A percentile compares a stretch with the other conserved stretches of the same genome.
phyloP scores from a whole-genome alignment of 148 eudicot genomes.

The Camellia sinensis region DNA sequence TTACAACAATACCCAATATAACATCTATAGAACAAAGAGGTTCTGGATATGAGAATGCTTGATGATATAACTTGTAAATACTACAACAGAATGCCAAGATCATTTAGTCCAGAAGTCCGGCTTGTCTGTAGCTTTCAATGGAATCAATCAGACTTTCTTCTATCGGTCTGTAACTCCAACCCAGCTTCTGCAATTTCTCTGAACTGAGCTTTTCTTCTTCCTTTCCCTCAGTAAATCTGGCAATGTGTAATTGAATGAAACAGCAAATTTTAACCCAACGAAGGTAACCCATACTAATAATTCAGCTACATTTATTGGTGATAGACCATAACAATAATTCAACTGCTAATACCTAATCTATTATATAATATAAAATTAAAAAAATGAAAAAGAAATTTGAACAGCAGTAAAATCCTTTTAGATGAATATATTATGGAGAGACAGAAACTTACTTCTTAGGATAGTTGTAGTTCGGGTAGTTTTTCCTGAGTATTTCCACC shows the following conservation, averaged over 20 bases:
- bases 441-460: constrained; percentile 32
- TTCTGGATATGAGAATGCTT: background rate
- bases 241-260: background rate
- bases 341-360: no score
- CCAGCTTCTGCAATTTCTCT: constrained; percentile 39
- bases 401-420: background rate
- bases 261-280: background rate
- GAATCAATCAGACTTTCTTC: constrained; percentile 42
- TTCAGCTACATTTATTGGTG: background rate
- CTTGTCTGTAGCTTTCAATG: constrained; percentile 32
- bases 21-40: no score
- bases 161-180: constrained; percentile 37
- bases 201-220: constrained; percentile 16
- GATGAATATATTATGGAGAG: background rate
- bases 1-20: no score
- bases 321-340: background rate
- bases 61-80: background rate
- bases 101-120: constrained; percentile 22
- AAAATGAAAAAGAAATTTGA: no score
- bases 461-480: constrained; percentile 32
- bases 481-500: constrained; percentile 37
- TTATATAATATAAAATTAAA: no score
- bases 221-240: constrained; percentile 26
- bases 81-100: background rate
- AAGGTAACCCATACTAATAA: background rate